These are phyloP conservation scores for Lepraria neglecta DNA, from an alignment of 495 filamentous ascomycete genomes.

Conservation along the genomic window DNA sequence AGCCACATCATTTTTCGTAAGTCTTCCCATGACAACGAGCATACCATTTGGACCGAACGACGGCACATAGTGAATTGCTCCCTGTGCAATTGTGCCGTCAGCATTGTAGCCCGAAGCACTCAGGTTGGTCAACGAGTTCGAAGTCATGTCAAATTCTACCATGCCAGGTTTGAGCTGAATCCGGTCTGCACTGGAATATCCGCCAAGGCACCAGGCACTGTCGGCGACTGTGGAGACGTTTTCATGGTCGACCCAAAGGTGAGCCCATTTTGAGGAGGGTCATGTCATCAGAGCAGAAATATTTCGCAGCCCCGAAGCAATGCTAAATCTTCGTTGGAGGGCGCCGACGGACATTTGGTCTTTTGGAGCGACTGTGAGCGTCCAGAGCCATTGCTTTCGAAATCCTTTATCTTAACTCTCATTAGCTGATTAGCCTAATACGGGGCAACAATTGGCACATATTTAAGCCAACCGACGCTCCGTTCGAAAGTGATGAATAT, in stretches of 20 bases:
- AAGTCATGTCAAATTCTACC: constrained; percentile 20
- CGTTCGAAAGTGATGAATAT: neutral
- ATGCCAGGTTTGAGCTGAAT: constrained; percentile 12
- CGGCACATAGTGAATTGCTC: constrained; percentile 25
- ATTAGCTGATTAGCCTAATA: constrained; percentile 12
- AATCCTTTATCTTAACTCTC: too few relatives aligned
- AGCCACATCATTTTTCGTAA: neutral
- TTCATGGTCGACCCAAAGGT: neutral
- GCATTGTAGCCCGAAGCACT: constrained; percentile 14
- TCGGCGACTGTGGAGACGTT: constrained; percentile 5
- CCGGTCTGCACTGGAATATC: neutral
- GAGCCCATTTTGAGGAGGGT: too few relatives aligned
- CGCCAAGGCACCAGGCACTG: constrained; percentile 12
- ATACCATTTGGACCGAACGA: constrained; percentile 25
- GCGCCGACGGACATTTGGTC: too few relatives aligned
- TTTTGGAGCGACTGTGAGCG: too few relatives aligned
- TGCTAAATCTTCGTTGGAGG: too few relatives aligned
- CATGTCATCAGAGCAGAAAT: too few relatives aligned
- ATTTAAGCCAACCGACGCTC: constrained; percentile 12
- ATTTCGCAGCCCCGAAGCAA: too few relatives aligned
- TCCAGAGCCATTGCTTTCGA: too few relatives aligned
- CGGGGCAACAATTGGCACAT: constrained; percentile 9
- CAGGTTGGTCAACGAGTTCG: constrained; percentile 16
- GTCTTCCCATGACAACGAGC: constrained; percentile 22
- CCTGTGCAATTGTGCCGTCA: constrained; percentile 6